Evolutionary conservation across 257 asterid species (phyloP).

Genomic region (Solanum pimpinellifolium): DNA sequence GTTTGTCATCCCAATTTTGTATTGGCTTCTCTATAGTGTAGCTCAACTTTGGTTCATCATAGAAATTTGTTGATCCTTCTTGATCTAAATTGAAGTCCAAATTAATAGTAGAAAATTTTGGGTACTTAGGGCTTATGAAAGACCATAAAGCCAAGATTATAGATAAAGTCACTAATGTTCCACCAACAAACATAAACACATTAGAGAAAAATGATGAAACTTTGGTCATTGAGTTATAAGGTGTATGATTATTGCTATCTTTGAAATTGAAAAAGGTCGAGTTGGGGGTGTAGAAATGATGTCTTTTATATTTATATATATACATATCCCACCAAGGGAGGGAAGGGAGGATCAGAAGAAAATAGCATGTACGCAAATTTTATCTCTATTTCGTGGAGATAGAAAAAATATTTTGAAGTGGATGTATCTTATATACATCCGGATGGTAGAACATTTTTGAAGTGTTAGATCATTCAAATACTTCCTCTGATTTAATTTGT

Average conservation of each 20-base stretch:
- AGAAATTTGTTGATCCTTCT: slow-evolving; percentile 41
- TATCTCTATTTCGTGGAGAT: too few species aligned
- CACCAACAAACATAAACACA: slow-evolving; percentile 28
- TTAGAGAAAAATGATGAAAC: slow-evolving; percentile 25
- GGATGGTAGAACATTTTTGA: not conserved
- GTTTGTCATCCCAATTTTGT: slow-evolving; percentile 9
- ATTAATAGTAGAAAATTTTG: slow-evolving; percentile 9
- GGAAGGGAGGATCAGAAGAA: too few species aligned
- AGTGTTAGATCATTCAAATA: not conserved
- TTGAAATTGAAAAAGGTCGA: not conserved
- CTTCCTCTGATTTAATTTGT: not conserved
- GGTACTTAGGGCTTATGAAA: slow-evolving; percentile 12
- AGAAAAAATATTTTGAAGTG: too few species aligned
- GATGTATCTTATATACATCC: too few species aligned
- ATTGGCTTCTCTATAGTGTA: slow-evolving; percentile 33
- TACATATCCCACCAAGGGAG: too few species aligned
- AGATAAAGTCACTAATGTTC: slow-evolving; percentile 22
- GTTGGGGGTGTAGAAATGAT: not conserved
- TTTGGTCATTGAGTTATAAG: slow-evolving; percentile 21
- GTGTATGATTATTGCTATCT: too few species aligned
- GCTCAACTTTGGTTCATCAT: slow-evolving; percentile 65
- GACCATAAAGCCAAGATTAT: slow-evolving; percentile 47
- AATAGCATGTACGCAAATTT: too few species aligned
- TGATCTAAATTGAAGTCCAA: slow-evolving; percentile 10
- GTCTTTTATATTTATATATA: not conserved